These are phyloP conservation scores for Penicillium goetzii DNA, from an alignment of 495 filamentous ascomycete species.

Conservation along the genomic window DNA sequence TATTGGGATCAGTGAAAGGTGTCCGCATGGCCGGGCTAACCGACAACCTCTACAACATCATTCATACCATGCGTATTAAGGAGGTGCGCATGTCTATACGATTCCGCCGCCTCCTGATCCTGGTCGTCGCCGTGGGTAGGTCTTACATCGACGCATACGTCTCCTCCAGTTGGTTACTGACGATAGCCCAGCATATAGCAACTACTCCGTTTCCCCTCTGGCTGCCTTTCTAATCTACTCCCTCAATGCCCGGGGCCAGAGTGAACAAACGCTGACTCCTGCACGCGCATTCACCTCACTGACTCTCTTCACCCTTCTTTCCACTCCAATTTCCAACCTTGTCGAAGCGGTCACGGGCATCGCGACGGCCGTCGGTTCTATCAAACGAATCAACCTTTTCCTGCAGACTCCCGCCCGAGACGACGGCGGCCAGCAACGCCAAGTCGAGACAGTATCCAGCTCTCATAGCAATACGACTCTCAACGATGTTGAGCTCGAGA, in stretches of 20 bases:
- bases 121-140: conserved; percentile 7
- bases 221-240: conserved; percentile 11
- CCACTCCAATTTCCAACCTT: conserved; percentile 42
- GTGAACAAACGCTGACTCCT: conserved; percentile 43
- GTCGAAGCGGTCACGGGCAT: conserved; percentile 32
- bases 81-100: conserved; percentile 1
- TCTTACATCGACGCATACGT: conserved; percentile 6
- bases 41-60: background rate
- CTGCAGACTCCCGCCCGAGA: conserved; percentile 6
- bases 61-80: background rate
- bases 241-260: conserved; percentile 32
- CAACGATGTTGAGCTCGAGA: background rate
- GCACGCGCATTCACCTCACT: conserved; percentile 56
- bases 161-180: background rate
- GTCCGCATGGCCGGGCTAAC: conserved; percentile 57
- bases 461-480: background rate
- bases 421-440: background rate
- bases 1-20: conserved; percentile 55
- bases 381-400: conserved; percentile 12
- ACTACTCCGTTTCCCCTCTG: conserved; percentile 7
- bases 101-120: conserved; percentile 3
- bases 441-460: background rate
- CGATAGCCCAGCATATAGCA: background rate
- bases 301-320: conserved; percentile 54
- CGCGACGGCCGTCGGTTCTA: conserved; percentile 11